These are phyloP conservation scores for Tephrocybe sp. DNA, from an alignment of 768 basidiomycete genomes.

Conservation along the genomic window DNA sequence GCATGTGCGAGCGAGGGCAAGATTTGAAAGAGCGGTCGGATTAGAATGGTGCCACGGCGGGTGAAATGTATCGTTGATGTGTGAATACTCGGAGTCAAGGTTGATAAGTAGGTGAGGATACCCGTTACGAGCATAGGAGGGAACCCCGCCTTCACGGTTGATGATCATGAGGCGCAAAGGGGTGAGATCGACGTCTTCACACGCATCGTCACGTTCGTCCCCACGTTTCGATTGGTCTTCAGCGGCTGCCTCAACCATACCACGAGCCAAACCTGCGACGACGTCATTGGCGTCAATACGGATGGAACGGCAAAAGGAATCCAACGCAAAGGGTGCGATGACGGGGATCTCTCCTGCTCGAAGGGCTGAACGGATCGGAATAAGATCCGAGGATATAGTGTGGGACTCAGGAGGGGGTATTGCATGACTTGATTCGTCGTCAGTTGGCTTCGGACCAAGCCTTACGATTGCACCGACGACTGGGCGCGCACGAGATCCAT, in stretches of 20 bases:
- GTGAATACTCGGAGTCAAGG: constrained; percentile 79
- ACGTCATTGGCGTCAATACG: constrained; percentile 88
- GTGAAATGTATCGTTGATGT: constrained; percentile 86
- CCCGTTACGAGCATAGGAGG: constrained; percentile 94
- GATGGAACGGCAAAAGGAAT: constrained; percentile 84
- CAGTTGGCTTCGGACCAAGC: constrained; percentile 72
- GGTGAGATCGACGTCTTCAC: constrained; percentile 75
- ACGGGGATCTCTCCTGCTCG: constrained; percentile 96
- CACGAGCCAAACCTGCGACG: constrained; percentile 81
- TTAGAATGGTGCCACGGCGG: constrained; percentile 72
- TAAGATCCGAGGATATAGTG: constrained; percentile 75
- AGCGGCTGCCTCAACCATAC: constrained; percentile 67
- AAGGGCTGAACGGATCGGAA: constrained; percentile 85
- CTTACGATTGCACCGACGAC: constrained; percentile 85
- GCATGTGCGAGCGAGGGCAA: constrained; percentile 83
- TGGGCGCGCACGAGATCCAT: constrained; percentile 86
- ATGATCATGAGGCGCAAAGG: constrained; percentile 97
- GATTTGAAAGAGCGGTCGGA: constrained; percentile 85
- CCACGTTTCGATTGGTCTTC: constrained; percentile 25
- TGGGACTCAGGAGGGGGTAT: constrained; percentile 69
- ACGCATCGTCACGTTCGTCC: constrained; percentile 38
- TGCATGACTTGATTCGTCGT: constrained; percentile 32
- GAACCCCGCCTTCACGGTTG: constrained; percentile 93
- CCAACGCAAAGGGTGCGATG: constrained; percentile 88
- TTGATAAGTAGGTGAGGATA: constrained; percentile 97